Evolutionary conservation across 306 rosid species (phyloP).

Genomic region (Inga oerstediana): DNA sequence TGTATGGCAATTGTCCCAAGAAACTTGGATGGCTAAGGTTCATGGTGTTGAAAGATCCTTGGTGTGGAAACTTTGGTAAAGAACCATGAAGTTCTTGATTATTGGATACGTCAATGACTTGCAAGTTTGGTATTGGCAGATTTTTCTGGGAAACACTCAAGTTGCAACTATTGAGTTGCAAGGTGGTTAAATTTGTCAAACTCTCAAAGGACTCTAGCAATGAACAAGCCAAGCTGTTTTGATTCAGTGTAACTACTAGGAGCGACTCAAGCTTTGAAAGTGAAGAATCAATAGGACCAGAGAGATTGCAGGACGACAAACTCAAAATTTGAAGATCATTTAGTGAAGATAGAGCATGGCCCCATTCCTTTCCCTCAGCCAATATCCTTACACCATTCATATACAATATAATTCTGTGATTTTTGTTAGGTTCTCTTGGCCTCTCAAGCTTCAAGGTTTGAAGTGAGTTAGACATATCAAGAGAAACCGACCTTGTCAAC

Average conservation of each 20-base stretch:
- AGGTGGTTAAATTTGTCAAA: conserved; percentile 18
- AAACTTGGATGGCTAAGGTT: conserved; percentile 27
- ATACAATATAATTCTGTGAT: conserved; percentile 36
- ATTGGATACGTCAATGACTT: conserved; percentile 27
- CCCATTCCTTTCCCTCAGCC: conserved; percentile 44
- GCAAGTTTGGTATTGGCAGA: conserved; percentile 24
- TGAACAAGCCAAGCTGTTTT: conserved; percentile 23
- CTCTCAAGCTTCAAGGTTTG: conserved; percentile 25
- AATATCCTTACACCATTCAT: conserved; percentile 48
- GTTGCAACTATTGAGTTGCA: conserved; percentile 7
- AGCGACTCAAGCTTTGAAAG: conserved; percentile 4
- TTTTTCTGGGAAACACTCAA: conserved; percentile 25
- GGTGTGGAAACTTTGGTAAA: conserved; percentile 31
- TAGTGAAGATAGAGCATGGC: conserved; percentile 22
- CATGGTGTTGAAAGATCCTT: conserved; percentile 27
- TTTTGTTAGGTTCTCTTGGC: conserved; percentile 34
- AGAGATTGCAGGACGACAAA: conserved; percentile 31
- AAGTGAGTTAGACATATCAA: conserved; percentile 13
- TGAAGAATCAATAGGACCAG: conserved; percentile 39
- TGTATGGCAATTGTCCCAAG: conserved; percentile 32
- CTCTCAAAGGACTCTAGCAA: conserved; percentile 27
- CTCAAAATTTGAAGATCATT: conserved; percentile 30
- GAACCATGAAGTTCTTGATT: conserved; percentile 34
- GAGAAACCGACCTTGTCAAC: conserved; percentile 26
- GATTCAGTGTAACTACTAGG: conserved; percentile 3